A percentile compares a stretch with the other conserved stretches of the same genome.
Evolutionary conservation across 768 basidiomycete genomes (phyloP).

Genomic region (Naganishia randhawae): DNA sequence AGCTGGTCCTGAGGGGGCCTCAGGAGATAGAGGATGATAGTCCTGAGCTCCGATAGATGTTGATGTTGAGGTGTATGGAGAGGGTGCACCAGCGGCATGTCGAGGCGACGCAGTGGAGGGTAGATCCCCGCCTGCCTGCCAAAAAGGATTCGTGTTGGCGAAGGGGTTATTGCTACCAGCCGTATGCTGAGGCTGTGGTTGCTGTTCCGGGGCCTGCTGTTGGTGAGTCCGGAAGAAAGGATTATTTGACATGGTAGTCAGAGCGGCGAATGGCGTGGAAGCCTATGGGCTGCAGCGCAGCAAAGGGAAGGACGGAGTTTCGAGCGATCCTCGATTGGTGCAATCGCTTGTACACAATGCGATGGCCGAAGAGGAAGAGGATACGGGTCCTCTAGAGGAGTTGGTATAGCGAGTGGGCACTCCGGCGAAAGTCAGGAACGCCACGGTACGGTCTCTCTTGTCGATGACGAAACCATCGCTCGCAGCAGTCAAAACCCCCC

Average conservation of each 20-base stretch:
- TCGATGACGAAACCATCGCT: no score
- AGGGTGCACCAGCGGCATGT: not conserved
- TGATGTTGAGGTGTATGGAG: not conserved
- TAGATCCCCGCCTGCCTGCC: conserved; percentile 11
- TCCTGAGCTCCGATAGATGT: not conserved
- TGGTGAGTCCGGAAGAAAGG: conserved; percentile 17
- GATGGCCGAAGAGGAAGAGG: no score
- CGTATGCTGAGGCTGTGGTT: not conserved
- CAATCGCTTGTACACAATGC: no score
- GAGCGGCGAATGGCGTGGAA: conserved; percentile 34
- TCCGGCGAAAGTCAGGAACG: no score
- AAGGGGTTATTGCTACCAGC: conserved; percentile 14
- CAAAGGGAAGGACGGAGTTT: no score
- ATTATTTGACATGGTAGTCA: conserved; percentile 10
- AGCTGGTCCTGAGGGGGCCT: not conserved
- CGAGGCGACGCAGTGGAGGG: not conserved
- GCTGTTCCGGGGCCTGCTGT: not conserved
- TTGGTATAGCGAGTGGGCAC: no score
- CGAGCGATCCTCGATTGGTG: no score
- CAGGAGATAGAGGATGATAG: conserved; percentile 3
- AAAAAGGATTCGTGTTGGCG: conserved; percentile 13
- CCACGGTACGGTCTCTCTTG: no score
- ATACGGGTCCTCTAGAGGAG: no score
- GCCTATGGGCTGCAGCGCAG: conserved; percentile 31
- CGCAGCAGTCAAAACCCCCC: no score